Evolutionary conservation across 768 basidiomycete species (phyloP).

Genomic region (Termitomyces sp.): DNA sequence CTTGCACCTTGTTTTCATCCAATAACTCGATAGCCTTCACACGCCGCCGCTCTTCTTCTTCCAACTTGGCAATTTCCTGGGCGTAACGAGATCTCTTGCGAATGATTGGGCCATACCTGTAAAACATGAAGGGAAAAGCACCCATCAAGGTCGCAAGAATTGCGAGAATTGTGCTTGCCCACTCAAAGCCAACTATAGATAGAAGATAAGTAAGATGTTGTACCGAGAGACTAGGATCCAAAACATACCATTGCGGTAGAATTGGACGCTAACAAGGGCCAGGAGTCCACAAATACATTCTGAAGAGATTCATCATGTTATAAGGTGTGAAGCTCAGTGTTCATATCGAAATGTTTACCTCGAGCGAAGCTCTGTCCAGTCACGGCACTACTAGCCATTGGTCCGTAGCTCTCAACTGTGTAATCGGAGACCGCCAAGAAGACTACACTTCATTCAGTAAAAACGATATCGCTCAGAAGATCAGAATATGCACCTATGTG

Average conservation of each 20-base stretch:
- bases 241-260: constrained; percentile 14
- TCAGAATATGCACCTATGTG: constrained; percentile 13
- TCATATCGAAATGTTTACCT: not conserved
- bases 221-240: not conserved
- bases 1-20: not conserved
- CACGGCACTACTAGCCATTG: constrained; percentile 18
- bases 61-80: constrained; percentile 13
- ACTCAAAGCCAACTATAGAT: constrained; percentile 13
- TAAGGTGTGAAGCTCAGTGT: not conserved
- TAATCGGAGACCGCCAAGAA: constrained; percentile 18
- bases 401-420: constrained; percentile 18
- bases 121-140: constrained; percentile 16
- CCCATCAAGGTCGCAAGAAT: constrained; percentile 17
- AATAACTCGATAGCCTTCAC: constrained; percentile 8
- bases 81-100: constrained; percentile 15
- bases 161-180: constrained; percentile 17
- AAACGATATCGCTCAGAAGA: not conserved
- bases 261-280: constrained; percentile 12
- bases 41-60: constrained; percentile 14
- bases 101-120: constrained; percentile 15
- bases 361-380: constrained; percentile 19
- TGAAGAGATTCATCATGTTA: not conserved
- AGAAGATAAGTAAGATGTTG: not conserved
- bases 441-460: constrained; percentile 3
- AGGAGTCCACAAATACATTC: constrained; percentile 16